Conservation (phyloP, 805 yeast species). For the Zygoascus ofunaensis region DNA sequence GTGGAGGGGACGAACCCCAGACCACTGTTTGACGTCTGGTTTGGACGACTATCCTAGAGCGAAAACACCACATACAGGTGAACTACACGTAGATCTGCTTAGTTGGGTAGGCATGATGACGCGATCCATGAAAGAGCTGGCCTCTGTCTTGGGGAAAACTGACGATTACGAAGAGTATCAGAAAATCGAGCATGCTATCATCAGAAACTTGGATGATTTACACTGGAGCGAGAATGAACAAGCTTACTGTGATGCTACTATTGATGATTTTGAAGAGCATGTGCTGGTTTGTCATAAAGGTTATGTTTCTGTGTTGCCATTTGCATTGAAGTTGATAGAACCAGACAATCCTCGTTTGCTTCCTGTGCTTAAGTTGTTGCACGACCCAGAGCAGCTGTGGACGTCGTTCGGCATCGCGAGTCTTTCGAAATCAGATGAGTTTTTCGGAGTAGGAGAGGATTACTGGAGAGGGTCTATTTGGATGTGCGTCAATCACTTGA, state of each 20-base stretch:
- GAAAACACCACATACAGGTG: slow-evolving; percentile 71
- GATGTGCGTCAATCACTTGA: slow-evolving; percentile 82
- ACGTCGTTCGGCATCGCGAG: slow-evolving; percentile 73
- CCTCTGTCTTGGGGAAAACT: slow-evolving; percentile 47
- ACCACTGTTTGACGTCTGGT: slow-evolving; percentile 87
- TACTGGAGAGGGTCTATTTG: slow-evolving; percentile 96
- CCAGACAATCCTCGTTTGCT: slow-evolving; percentile 39
- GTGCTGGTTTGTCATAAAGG: slow-evolving; percentile 78
- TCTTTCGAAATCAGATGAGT: slow-evolving; percentile 54
- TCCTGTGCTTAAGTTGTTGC: slow-evolving; percentile 46
- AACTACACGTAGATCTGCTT: slow-evolving; percentile 78
- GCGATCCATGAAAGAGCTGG: slow-evolving; percentile 65
- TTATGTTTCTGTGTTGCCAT: slow-evolving; percentile 79
- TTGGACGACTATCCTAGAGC: slow-evolving; percentile 93
- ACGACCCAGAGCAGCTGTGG: slow-evolving; percentile 70
- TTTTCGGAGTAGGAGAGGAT: slow-evolving; percentile 72
- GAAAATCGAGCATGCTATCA: slow-evolving; percentile 45
- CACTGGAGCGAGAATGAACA: slow-evolving; percentile 70
- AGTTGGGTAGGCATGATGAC: slow-evolving; percentile 95
- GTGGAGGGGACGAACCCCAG: slow-evolving; percentile 86
- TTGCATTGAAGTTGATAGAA: slow-evolving; percentile 58
- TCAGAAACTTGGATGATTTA: slow-evolving; percentile 54
- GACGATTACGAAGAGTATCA: slow-evolving; percentile 52
- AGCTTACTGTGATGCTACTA: slow-evolving; percentile 75
- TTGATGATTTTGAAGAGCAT: slow-evolving; percentile 62